Evolutionary conservation across 1,284 basidiomycete species (phyloP).

Genomic region (Ganoderma lucidum): DNA sequence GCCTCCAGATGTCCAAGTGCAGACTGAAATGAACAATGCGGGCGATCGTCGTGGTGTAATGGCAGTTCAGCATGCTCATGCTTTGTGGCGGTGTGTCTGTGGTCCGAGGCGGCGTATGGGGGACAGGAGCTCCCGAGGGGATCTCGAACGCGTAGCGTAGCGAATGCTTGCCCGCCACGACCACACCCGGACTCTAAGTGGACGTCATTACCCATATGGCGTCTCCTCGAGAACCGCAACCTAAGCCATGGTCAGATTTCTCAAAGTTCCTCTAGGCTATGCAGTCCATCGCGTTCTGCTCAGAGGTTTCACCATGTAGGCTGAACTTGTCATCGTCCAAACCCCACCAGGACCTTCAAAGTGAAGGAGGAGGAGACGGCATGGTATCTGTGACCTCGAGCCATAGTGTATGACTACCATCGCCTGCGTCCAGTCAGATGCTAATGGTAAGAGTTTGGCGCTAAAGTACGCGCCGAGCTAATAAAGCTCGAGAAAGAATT

Average conservation of each 20-base stretch:
- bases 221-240: no score
- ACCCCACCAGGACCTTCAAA: not conserved
- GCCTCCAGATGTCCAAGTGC: not conserved
- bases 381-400: not conserved
- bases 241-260: no score
- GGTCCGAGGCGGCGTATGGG: not conserved
- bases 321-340: not conserved
- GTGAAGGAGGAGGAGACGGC: not conserved
- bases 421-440: not conserved
- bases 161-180: no score
- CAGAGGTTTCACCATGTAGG: no score
- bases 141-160: not conserved
- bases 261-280: no score
- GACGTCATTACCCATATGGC: no score
- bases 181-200: no score
- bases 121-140: not conserved
- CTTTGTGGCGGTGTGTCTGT: no score
- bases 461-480: not conserved
- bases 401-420: no score
- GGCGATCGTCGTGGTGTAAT: not conserved
- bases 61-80: not conserved
- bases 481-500: not conserved
- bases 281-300: no score
- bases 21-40: not conserved
- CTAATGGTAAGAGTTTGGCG: not conserved